A percentile compares a stretch with the other conserved stretches of the same genome.
Conservation (phyloP, 2,329 filamentous ascomycete genomes). For the Alternaria atra region DNA sequence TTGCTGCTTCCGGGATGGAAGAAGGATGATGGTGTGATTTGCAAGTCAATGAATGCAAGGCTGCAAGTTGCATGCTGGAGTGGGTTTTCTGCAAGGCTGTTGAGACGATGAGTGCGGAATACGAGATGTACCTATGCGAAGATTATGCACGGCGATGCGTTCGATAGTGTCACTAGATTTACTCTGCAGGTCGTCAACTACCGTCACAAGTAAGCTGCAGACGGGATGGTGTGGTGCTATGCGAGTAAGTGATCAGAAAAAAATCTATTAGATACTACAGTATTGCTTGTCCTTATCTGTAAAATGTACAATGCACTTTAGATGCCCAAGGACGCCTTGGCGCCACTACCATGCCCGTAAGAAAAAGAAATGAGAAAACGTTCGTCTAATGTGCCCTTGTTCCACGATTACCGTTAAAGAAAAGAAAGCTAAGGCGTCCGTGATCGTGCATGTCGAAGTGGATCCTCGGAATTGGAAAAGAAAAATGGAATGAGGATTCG, state of each 20-base stretch:
- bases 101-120: not conserved
- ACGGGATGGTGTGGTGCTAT: not conserved
- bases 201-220: not conserved
- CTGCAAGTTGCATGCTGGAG: not conserved
- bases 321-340: constrained; percentile 6
- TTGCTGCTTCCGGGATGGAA: not conserved
- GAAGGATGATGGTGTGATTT: not conserved
- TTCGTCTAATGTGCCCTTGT: constrained; percentile 11
- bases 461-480: not conserved
- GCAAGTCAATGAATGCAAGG: not conserved
- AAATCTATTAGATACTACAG: constrained; percentile 9
- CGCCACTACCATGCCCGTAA: constrained; percentile 12
- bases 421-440: not conserved
- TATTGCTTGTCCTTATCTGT: constrained; percentile 1
- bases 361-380: constrained; percentile 6
- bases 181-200: not conserved
- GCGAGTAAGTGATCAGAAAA: not conserved
- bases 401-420: not conserved
- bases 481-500: not conserved
- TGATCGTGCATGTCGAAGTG: not conserved
- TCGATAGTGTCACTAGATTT: not conserved
- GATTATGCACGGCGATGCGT: not conserved
- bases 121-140: not conserved
- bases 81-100: not conserved
- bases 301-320: not conserved